Percentiles rank a stretch among this genome's conserved stretches.
Conservation (phyloP, 1,284 basidiomycete species). For the Tilletia setariae region DNA sequence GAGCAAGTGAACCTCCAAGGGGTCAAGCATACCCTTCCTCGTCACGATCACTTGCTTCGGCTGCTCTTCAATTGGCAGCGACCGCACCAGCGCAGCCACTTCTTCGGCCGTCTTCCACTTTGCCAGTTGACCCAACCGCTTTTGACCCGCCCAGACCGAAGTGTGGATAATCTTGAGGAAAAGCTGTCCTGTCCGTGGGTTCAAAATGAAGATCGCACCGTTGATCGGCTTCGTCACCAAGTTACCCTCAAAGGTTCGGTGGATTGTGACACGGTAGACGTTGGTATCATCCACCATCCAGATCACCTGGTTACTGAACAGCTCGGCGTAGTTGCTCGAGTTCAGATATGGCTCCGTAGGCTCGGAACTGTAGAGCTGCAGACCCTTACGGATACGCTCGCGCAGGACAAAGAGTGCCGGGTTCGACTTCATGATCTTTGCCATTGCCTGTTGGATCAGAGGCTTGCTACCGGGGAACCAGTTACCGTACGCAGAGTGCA, state of each 20-base stretch:
- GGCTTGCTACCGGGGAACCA: constrained; percentile 99
- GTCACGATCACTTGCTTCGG: constrained; percentile 99
- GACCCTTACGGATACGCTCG: constrained; percentile 96
- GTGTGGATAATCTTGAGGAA: constrained; percentile 99
- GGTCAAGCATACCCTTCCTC: constrained; percentile 92
- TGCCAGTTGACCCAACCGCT: constrained; percentile 96
- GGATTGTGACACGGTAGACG: constrained; percentile 98
- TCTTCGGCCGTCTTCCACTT: constrained; percentile 99
- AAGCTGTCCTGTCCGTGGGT: constrained; percentile 94
- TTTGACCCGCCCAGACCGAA: constrained; percentile 99
- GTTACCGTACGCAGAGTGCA: constrained; percentile 98
- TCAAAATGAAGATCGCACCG: constrained; percentile 99
- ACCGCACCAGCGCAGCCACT: constrained; percentile 94
- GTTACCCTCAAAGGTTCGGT: constrained; percentile 99
- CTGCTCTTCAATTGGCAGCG: constrained; percentile 96
- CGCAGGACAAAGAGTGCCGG: constrained; percentile 96
- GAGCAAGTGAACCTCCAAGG: constrained; percentile 87
- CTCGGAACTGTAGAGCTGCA: constrained; percentile 97
- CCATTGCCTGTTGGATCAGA: constrained; percentile 96
- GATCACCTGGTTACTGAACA: constrained; percentile 99
- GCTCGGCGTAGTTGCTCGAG: constrained; percentile 91
- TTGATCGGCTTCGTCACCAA: constrained; percentile 99
- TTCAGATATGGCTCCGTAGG: constrained; percentile 98
- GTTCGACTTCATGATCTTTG: constrained; percentile 98
- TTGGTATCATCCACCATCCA: constrained; percentile 99